Evolutionary conservation across 768 basidiomycete species (phyloP).

Genomic region (Termitomyces sp.): DNA sequence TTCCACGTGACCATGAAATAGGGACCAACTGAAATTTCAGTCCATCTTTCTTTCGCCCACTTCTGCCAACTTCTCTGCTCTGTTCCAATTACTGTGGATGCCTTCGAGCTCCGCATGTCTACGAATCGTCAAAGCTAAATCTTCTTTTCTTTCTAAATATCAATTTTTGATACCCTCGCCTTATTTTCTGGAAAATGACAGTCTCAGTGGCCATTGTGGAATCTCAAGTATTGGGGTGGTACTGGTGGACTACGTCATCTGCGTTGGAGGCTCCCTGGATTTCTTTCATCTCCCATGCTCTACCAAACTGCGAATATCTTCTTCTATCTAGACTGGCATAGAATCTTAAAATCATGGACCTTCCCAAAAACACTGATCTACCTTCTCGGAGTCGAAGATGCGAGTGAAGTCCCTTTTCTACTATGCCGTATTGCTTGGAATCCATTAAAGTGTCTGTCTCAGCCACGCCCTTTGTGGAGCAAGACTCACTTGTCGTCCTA

Average conservation of each 20-base stretch:
- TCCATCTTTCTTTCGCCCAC: background rate
- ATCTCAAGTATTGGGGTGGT: too few species aligned
- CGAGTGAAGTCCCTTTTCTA: background rate
- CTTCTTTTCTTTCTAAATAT: too few species aligned
- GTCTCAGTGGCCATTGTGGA: background rate
- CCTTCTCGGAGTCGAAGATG: background rate
- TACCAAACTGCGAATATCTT: background rate
- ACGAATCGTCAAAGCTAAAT: too few species aligned
- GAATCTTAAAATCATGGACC: background rate
- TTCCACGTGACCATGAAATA: background rate
- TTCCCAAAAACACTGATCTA: background rate
- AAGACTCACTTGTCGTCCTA: background rate
- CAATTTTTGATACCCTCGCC: background rate
- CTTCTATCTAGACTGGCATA: background rate
- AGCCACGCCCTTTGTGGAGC: too few species aligned
- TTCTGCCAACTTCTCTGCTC: background rate
- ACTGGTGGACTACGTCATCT: too few species aligned
- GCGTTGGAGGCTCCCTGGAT: too few species aligned
- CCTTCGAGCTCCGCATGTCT: too few species aligned
- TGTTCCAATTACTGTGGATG: too few species aligned
- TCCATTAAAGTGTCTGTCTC: background rate
- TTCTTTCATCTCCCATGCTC: background rate
- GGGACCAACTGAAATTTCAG: background rate
- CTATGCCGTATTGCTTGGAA: background rate
- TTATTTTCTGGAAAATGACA: background rate